These are phyloP conservation scores for Yamadazyma philogaea DNA, from an alignment of 805 yeast species.

Conservation along the genomic window DNA sequence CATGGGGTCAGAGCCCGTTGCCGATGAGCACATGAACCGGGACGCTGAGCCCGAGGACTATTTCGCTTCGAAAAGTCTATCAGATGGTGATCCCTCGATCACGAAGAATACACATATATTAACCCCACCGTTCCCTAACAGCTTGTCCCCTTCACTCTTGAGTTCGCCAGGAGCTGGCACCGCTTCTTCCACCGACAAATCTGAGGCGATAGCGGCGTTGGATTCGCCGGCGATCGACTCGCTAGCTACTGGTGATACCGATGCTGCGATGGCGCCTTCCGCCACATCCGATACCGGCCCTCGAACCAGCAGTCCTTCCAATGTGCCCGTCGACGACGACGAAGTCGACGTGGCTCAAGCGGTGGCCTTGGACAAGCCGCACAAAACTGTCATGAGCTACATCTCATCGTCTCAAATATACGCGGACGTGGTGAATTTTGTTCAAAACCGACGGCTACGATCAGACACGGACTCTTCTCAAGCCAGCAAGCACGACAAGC, in stretches of 20 bases:
- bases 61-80: background rate
- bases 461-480: conserved; percentile 1
- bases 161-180: no score
- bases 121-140: conserved; percentile 12
- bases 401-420: conserved; percentile 30
- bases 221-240: no score
- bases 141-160: conserved; percentile 4
- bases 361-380: conserved; percentile 21
- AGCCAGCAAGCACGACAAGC: no score
- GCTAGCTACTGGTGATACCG: background rate
- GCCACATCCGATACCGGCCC: no score
- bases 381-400: conserved; percentile 25
- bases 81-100: background rate
- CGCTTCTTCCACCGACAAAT: background rate
- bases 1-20: background rate
- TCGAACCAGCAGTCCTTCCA: background rate
- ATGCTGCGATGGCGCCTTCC: no score
- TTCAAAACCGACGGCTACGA: conserved; percentile 5
- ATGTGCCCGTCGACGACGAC: conserved; percentile 12
- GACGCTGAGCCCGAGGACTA: background rate
- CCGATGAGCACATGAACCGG: background rate
- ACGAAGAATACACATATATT: conserved; percentile 3
- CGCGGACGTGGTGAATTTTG: conserved; percentile 19
- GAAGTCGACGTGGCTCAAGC: conserved; percentile 31
- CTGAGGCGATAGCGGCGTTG: no score